Evolutionary conservation across 192 early-diverging fungal genomes (phyloP).

Genomic region (Umbelopsis ramanniana): DNA sequence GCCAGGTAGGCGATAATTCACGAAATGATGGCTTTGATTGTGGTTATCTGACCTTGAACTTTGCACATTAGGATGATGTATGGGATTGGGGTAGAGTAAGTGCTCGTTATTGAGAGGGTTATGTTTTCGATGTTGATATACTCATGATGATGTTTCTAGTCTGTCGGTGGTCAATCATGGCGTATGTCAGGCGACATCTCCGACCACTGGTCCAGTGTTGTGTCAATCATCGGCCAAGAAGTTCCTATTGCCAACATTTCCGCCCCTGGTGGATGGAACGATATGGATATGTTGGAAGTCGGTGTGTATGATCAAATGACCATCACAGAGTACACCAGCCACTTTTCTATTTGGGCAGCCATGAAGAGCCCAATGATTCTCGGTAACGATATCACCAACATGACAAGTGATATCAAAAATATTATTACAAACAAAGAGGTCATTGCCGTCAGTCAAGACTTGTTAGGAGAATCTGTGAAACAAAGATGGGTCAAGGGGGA

Average conservation of each 20-base stretch:
- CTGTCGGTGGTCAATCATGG: conserved; percentile 10
- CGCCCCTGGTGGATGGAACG: conserved; percentile 53
- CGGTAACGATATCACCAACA: conserved; percentile 54
- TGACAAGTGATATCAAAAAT: conserved; percentile 28
- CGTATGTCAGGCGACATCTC: conserved; percentile 4
- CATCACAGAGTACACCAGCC: conserved; percentile 45
- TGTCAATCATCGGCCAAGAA: conserved; percentile 9
- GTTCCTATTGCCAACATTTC: conserved; percentile 30
- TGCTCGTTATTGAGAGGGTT: background rate
- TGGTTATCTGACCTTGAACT: background rate
- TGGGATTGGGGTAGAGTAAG: conserved; percentile 26
- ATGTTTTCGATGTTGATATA: background rate
- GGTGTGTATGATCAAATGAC: conserved; percentile 54
- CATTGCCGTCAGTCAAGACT: conserved; percentile 66
- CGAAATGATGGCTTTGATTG: too few species aligned
- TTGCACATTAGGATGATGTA: background rate
- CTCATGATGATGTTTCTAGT: background rate
- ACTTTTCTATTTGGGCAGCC: conserved; percentile 61
- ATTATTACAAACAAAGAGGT: conserved; percentile 55
- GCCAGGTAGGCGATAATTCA: background rate
- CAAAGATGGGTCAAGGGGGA: conserved; percentile 14
- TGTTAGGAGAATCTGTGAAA: conserved; percentile 40
- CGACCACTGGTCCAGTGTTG: background rate
- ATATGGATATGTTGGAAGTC: conserved; percentile 62
- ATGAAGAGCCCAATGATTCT: conserved; percentile 65